Evolutionary conservation across 2,329 filamentous ascomycete species (phyloP), one percentile per base, ranked within the genome.

Genomic region (Fusarium napiforme): DNA sequence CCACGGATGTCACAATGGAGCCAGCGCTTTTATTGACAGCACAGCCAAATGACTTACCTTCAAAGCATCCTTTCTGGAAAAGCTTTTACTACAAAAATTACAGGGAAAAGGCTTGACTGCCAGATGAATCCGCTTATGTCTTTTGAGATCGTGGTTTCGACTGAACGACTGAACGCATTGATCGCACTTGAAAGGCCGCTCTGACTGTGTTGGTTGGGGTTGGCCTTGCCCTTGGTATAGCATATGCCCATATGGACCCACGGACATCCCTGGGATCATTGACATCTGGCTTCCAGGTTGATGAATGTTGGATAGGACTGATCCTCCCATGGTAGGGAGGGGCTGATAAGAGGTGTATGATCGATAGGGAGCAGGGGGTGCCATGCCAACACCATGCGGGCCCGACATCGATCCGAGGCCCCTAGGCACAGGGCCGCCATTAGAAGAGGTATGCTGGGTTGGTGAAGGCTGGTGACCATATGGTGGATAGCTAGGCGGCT

Each of bases 51-150:
- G 58, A 72, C 90, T 78, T 85, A 98, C 96, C 93, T 98, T 98
- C 36, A 99, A 86, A 15, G 96, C 96, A 82, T 98, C 96, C 81
- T 98, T 98, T 67, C 96, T 89, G 7, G 95, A 98, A 79, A 99
- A 99, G 80, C 93, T 96, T 88, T 98, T 98, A 70, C 97, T 95
- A 81, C 96, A 99, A 78, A 93, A 92, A 11, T 86, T 90, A 81
- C 96, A 99, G 0, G 95, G 95, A 81, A 96, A 98, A 0, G 96
- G 96, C 86, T 99, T 99, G 45, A 98, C 94, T 0, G 95, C 93
- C 65, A 98, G 84, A 82, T 99, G 96, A 67, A 98, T 98, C 56
- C 95, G 87, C 86, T 97, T 97, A 82, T 99, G 96, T 58, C 96
- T 89, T 84, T 99, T 99, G 77, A 98, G 83, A 79, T 98, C 96